These are phyloP conservation scores for Avena eriantha DNA, from an alignment of 176 grass and related monocot genomes.

Conservation along the genomic window DNA sequence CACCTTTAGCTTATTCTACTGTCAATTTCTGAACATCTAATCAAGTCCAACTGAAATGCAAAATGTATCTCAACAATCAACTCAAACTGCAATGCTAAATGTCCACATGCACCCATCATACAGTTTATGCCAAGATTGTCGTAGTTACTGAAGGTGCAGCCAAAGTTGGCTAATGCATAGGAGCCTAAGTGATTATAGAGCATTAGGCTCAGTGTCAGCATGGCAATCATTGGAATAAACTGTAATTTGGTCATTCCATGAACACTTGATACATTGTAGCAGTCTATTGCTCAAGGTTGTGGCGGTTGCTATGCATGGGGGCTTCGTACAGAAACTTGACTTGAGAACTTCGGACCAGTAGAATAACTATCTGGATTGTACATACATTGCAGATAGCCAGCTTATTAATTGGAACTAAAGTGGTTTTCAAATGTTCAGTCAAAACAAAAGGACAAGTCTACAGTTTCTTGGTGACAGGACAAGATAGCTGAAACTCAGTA, in stretches of 20 bases:
- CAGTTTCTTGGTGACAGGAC: constrained; percentile 21
- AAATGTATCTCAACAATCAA: constrained; percentile 33
- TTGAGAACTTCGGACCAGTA: constrained; percentile 24
- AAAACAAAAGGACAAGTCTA: constrained; percentile 7
- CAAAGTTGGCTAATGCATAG: constrained; percentile 13
- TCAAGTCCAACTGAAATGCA: constrained; percentile 18
- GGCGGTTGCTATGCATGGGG: constrained; percentile 1
- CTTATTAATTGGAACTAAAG: constrained; percentile 15
- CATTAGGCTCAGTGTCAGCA: constrained; percentile 27
- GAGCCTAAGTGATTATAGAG: constrained; percentile 32
- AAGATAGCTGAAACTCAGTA: constrained; percentile 43
- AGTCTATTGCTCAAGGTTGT: constrained; percentile 20
- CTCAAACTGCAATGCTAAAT: constrained; percentile 20
- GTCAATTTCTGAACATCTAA: constrained; percentile 6
- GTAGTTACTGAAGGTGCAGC: constrained; percentile 31
- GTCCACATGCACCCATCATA: constrained; percentile 5
- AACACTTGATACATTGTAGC: constrained; percentile 20
- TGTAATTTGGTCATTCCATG: constrained; percentile 6
- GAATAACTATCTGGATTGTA: constrained; percentile 37
- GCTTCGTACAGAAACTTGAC: constrained; percentile 31
- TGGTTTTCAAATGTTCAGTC: constrained; percentile 15
- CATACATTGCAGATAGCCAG: constrained; percentile 17
- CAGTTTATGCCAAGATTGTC: constrained; percentile 27
- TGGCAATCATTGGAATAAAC: constrained; percentile 1
- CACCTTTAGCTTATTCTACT: constrained; percentile 10